Conservation (phyloP, 2,329 filamentous ascomycete species). For the Fusarium citri region DNA sequence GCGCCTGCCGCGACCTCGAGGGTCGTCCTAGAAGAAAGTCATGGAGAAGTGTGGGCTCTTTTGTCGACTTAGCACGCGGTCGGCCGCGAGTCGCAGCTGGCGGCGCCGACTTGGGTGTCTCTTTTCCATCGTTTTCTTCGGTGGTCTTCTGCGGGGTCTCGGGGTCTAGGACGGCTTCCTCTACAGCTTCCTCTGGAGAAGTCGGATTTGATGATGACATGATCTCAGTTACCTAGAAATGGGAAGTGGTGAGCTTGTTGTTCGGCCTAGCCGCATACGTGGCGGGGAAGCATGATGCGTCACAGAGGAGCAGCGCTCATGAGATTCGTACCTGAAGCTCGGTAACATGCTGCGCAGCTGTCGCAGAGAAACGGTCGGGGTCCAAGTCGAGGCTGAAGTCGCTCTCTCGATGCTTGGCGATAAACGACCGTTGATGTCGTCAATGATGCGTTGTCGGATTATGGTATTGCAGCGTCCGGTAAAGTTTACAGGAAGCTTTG, state of each 20-base stretch:
- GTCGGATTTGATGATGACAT: slow-evolving; percentile 47
- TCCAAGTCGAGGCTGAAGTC: slow-evolving; percentile 7
- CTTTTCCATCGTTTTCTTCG: slow-evolving; percentile 32
- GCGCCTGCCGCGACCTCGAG: slow-evolving; percentile 65
- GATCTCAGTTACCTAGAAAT: slow-evolving; percentile 39
- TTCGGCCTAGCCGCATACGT: neutral
- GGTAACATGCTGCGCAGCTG: slow-evolving; percentile 46
- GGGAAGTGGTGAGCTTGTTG: slow-evolving; percentile 32
- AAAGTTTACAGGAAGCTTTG: slow-evolving; percentile 30
- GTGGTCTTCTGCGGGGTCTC: slow-evolving; percentile 38
- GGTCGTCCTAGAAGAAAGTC: slow-evolving; percentile 70
- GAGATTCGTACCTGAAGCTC: slow-evolving; percentile 40
- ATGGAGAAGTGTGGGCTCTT: slow-evolving; percentile 60
- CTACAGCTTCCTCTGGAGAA: slow-evolving; percentile 43
- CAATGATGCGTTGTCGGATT: neutral
- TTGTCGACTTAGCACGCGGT: slow-evolving; percentile 55
- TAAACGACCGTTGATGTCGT: neutral
- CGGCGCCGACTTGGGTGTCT: slow-evolving; percentile 58
- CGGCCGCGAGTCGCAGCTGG: slow-evolving; percentile 52
- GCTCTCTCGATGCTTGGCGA: slow-evolving; percentile 6
- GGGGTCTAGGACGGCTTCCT: slow-evolving; percentile 40
- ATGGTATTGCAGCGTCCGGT: slow-evolving; percentile 16
- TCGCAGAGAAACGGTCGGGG: slow-evolving; percentile 21
- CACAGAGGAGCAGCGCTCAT: neutral
- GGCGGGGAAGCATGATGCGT: slow-evolving; percentile 3